Evolutionary conservation across 2,329 filamentous ascomycete genomes (phyloP), one percentile per base, ranked within the genome.

Genomic region (Torrubiellomyces zombiae): DNA sequence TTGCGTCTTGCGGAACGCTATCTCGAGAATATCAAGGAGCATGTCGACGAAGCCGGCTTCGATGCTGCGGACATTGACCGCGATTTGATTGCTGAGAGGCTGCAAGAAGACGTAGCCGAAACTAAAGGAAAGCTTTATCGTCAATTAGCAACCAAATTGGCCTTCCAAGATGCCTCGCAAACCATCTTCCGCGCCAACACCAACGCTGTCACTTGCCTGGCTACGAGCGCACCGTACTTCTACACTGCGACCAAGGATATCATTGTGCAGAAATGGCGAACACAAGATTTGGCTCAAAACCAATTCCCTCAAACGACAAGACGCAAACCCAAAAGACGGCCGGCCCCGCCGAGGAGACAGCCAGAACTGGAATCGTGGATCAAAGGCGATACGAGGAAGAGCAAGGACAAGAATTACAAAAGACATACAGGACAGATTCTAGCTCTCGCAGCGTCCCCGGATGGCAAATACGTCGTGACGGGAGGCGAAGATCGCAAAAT

Each of bases 11-110:
- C 89, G 16, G 82, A 95, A 55, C 73, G 80, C 41, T 95, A 98
- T 48, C 66, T 98, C 27, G 77, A 93, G 27, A 93, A 92, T 45
- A 73, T 94, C 33, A 72, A 77, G 41, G 67, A 78, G 41, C 78
- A 93, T 37, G 73, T 82, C 29, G 76, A 91, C 38, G 77, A 82
- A 35, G 39, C 43, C 23, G 89, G 83, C 19, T 98, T 95, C 44
- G 83, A 98, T 52, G 89, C 89, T 6, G 83, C 76, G 38, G 81
- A 95, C 26, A 79, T 98, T 30, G 89, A 95, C 53, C 67, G 77
- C 30, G 89, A 98, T 45, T 57, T 94, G 39, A 85, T 98, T 40
- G 83, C 86, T 20, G 80, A 92, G 49, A 63, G 85, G 38, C 58
- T 98, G 39, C 74, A 86, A 50, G 82, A 94, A 53, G 89, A 95